These are phyloP conservation scores for Hygrophorus russula DNA, from an alignment of 768 basidiomycete genomes.

Conservation along the genomic window DNA sequence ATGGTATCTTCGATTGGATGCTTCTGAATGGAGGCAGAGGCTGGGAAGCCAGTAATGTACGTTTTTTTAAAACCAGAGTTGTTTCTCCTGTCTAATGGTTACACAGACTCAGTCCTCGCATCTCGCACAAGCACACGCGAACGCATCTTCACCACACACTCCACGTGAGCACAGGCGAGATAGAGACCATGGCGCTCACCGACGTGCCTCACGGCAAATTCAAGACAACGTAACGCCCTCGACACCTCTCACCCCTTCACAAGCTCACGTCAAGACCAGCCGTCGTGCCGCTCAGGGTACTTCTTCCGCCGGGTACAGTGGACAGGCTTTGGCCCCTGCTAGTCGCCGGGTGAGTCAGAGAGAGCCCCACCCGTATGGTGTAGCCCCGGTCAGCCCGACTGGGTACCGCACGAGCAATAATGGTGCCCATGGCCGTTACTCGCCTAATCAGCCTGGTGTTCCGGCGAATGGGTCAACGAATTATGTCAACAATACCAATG, in stretches of 20 bases:
- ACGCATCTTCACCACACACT: slow-evolving; percentile 37
- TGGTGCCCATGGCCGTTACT: slow-evolving; percentile 45
- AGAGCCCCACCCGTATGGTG: slow-evolving; percentile 66
- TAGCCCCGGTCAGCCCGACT: slow-evolving; percentile 45
- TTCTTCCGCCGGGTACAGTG: slow-evolving; percentile 46
- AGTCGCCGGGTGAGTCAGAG: slow-evolving; percentile 60
- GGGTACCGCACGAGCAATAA: slow-evolving; percentile 37
- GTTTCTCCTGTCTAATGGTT: slow-evolving; percentile 5
- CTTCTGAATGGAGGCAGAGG: slow-evolving; percentile 87
- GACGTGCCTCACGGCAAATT: slow-evolving; percentile 42
- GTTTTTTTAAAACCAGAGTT: slow-evolving; percentile 18
- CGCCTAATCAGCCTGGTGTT: slow-evolving; percentile 27
- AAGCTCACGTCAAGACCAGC: slow-evolving; percentile 52
- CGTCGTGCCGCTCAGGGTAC: slow-evolving; percentile 37
- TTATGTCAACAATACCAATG: slow-evolving; percentile 20
- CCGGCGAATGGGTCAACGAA: neutral
- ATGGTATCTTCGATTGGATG: slow-evolving; percentile 97
- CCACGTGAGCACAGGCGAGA: slow-evolving; percentile 52
- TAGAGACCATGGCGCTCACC: slow-evolving; percentile 37
- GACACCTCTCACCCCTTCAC: slow-evolving; percentile 52
- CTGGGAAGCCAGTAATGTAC: slow-evolving; percentile 82
- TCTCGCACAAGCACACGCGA: slow-evolving; percentile 42
- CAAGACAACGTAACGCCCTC: slow-evolving; percentile 44
- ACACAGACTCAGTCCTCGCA: slow-evolving; percentile 30
- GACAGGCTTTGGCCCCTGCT: slow-evolving; percentile 55